A percentile compares a stretch with the other conserved stretches of the same genome.
Conservation (phyloP, 805 yeast species). For the Ogataea paradorogensis region DNA sequence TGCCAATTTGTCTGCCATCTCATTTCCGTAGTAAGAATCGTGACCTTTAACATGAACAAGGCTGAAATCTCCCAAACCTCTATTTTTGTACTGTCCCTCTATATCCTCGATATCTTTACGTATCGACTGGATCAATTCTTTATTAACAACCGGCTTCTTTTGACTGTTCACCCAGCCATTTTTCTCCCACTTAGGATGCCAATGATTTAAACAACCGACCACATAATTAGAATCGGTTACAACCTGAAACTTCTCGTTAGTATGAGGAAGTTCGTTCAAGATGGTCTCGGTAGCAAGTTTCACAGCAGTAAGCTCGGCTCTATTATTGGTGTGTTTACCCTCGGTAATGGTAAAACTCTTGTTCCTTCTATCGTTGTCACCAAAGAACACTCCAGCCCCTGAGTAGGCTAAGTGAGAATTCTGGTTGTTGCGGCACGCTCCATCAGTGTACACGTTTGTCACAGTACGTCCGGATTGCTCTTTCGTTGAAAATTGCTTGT, state of each 20-base stretch:
- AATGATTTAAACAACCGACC: slow-evolving; percentile 50
- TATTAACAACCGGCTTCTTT: slow-evolving; percentile 47
- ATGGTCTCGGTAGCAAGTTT: slow-evolving; percentile 50
- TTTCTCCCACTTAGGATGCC: slow-evolving; percentile 55
- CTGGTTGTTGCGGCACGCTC: slow-evolving; percentile 68
- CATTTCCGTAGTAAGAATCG: slow-evolving; percentile 66
- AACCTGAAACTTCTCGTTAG: slow-evolving; percentile 39
- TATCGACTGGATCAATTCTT: slow-evolving; percentile 44
- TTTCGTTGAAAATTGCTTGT: too few relatives aligned
- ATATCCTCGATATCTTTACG: slow-evolving; percentile 33
- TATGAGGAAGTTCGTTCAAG: slow-evolving; percentile 29
- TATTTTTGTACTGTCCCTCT: slow-evolving; percentile 34
- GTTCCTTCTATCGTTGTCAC: slow-evolving; percentile 52
- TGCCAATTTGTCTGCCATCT: slow-evolving; percentile 73
- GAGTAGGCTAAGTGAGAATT: slow-evolving; percentile 36
- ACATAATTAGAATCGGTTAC: slow-evolving; percentile 72
- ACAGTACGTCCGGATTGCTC: not conserved
- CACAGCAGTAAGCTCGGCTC: slow-evolving; percentile 77
- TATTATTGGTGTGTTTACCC: slow-evolving; percentile 64
- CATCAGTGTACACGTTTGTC: slow-evolving; percentile 64
- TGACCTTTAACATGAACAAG: slow-evolving; percentile 74
- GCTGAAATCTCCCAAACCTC: slow-evolving; percentile 38
- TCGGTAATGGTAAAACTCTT: slow-evolving; percentile 49
- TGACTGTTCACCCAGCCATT: slow-evolving; percentile 51
- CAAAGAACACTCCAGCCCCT: slow-evolving; percentile 79